These are phyloP conservation scores for Chalciporus chontae DNA, from an alignment of 768 basidiomycete species.

Conservation along the genomic window DNA sequence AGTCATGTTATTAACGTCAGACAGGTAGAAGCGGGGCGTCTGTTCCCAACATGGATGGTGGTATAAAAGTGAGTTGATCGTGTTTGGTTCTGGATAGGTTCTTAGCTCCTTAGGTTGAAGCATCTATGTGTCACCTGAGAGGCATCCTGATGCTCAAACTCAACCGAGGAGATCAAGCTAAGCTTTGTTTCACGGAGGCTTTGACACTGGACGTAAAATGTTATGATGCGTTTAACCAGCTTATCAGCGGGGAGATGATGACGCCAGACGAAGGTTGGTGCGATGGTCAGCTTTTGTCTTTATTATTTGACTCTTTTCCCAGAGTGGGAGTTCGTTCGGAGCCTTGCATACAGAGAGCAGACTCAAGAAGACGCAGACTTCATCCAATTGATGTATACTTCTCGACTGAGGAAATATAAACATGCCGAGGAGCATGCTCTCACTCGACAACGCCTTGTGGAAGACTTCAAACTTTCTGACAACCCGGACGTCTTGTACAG, in stretches of 20 bases:
- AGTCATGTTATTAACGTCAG: constrained; percentile 7
- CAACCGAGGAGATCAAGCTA: constrained; percentile 86
- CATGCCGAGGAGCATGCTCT: constrained; percentile 79
- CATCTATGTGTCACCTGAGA: constrained; percentile 94
- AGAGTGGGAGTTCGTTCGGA: constrained; percentile 98
- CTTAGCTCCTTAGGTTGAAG: constrained; percentile 69
- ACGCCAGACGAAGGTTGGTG: constrained; percentile 87
- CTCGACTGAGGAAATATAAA: constrained; percentile 87
- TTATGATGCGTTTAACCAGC: constrained; percentile 90
- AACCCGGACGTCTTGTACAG: constrained; percentile 92
- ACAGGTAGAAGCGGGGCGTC: constrained; percentile 62
- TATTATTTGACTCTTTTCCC: constrained; percentile 7
- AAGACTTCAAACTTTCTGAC: constrained; percentile 80
- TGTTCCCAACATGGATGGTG: constrained; percentile 84
- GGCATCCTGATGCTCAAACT: constrained; percentile 93
- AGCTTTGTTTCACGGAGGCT: constrained; percentile 94
- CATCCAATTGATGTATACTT: constrained; percentile 88
- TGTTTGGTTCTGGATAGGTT: not conserved
- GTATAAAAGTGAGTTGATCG: constrained; percentile 72
- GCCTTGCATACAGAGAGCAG: constrained; percentile 78
- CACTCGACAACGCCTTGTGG: constrained; percentile 73
- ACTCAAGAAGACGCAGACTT: constrained; percentile 87
- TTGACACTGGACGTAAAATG: constrained; percentile 93
- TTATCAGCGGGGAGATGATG: constrained; percentile 95
- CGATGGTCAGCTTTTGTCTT: not conserved